Conservation (phyloP, 2,329 filamentous ascomycete genomes). For the Fusarium newnesense region DNA sequence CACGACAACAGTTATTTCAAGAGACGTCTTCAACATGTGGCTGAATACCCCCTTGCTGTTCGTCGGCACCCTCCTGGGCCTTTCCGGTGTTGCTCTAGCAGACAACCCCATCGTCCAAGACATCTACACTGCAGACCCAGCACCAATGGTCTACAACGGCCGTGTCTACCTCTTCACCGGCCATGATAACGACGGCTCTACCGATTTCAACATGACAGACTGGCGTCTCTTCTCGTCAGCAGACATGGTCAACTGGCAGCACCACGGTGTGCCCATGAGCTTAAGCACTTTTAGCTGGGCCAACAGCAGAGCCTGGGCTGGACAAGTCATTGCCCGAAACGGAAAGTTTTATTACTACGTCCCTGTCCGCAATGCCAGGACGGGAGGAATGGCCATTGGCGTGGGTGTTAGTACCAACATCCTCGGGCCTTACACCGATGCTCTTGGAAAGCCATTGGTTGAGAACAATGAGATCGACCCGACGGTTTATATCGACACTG, state of each 20-base stretch:
- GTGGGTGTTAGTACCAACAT: conserved; percentile 50
- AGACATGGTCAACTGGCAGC: conserved; percentile 47
- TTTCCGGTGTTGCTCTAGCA: not conserved
- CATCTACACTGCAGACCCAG: conserved; percentile 53
- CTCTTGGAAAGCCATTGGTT: conserved; percentile 48
- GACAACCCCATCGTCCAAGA: conserved; percentile 14
- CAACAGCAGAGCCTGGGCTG: conserved; percentile 49
- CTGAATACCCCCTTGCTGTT: not conserved
- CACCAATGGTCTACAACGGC: conserved; percentile 50
- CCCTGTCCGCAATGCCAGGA: conserved; percentile 44
- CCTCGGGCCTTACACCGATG: conserved; percentile 50
- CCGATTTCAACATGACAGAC: conserved; percentile 50
- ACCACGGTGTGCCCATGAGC: conserved; percentile 46
- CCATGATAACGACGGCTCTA: conserved; percentile 48
- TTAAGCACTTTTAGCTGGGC: conserved; percentile 51
- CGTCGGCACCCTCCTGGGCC: not conserved
- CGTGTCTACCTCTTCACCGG: conserved; percentile 52
- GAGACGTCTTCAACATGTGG: not conserved
- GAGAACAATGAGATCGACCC: conserved; percentile 52
- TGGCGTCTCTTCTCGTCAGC: conserved; percentile 50
- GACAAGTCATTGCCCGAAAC: conserved; percentile 49
- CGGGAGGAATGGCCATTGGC: conserved; percentile 51
- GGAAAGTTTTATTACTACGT: conserved; percentile 52
- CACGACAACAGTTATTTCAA: accelerated
- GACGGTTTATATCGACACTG: conserved; percentile 51